A percentile compares a stretch with the other conserved stretches of the same genome.
phyloP scores from a whole-genome alignment of 2,329 filamentous ascomycete species.

The Neoascochyta sp. region DNA sequence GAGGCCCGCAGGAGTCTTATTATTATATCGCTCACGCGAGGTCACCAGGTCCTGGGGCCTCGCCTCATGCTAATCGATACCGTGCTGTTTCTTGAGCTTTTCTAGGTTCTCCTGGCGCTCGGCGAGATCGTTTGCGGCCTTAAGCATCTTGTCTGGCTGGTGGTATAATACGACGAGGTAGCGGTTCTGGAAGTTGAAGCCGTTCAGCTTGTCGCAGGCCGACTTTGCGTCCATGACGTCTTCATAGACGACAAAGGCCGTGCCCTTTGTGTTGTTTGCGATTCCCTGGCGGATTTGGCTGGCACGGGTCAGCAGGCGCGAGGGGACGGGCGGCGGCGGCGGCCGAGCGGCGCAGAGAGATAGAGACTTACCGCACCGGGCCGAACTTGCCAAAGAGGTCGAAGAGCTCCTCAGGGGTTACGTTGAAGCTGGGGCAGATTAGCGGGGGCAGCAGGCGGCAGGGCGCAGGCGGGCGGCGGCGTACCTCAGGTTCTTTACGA shows the following conservation, averaged over 20 bases:
- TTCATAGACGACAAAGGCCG: slow-evolving; percentile 98
- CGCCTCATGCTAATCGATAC: slow-evolving; percentile 75
- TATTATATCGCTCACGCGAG: slow-evolving; percentile 28
- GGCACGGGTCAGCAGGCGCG: slow-evolving; percentile 21
- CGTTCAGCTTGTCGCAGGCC: slow-evolving; percentile 98
- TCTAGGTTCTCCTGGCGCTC: slow-evolving; percentile 95
- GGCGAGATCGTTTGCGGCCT: slow-evolving; percentile 89
- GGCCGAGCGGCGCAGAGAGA: slow-evolving; percentile 10
- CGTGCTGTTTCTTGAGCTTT: slow-evolving; percentile 95
- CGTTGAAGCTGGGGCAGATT: slow-evolving; percentile 74
- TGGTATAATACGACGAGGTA: slow-evolving; percentile 89
- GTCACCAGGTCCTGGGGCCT: slow-evolving; percentile 47
- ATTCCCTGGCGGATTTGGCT: slow-evolving; percentile 99
- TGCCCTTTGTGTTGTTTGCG: slow-evolving; percentile 94
- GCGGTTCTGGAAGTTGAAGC: slow-evolving; percentile 99
- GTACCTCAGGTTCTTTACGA: slow-evolving; percentile 99
- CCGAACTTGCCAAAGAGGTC: slow-evolving; percentile 98
- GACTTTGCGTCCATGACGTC: slow-evolving; percentile 98
- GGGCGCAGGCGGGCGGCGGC: slow-evolving; percentile 1
- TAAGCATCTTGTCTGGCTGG: slow-evolving; percentile 74
- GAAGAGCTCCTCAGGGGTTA: slow-evolving; percentile 95
- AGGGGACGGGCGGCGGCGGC: slow-evolving; percentile 4
- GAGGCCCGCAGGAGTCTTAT: slow-evolving; percentile 38
- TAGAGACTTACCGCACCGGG: slow-evolving; percentile 72
- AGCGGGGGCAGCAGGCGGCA: slow-evolving; percentile 12